Evolutionary conservation across 176 grass and related monocot genomes (phyloP).

Genomic region (Oryza nivara): DNA sequence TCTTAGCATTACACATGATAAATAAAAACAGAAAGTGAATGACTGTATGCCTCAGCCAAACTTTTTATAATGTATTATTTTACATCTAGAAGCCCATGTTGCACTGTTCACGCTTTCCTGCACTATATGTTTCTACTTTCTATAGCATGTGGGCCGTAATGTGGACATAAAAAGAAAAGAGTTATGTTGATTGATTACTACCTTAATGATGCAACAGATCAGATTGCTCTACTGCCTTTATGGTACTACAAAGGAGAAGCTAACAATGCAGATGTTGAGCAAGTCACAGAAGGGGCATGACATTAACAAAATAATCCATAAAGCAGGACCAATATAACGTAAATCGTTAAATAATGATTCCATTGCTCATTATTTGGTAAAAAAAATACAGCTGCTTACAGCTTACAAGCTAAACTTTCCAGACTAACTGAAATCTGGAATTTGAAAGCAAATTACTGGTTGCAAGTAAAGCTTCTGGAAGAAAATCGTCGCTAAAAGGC

Average conservation of each 20-base stretch:
- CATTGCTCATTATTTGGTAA: conserved; percentile 4
- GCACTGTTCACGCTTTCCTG: background rate
- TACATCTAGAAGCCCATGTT: background rate
- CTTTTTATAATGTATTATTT: conserved; percentile 10
- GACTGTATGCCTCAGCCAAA: background rate
- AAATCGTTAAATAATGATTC: background rate
- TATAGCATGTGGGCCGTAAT: conserved; percentile 2
- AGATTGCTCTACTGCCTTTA: background rate
- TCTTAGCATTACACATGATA: conserved; percentile 19
- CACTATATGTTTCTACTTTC: background rate
- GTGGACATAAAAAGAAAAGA: background rate
- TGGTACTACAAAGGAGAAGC: background rate
- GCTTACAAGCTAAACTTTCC: conserved; percentile 8
- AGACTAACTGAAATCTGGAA: conserved; percentile 7
- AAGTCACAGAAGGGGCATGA: conserved; percentile 6
- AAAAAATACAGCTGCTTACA: background rate
- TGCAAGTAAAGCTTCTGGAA: background rate
- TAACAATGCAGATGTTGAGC: background rate
- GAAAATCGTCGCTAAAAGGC: background rate
- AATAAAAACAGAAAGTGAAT: background rate
- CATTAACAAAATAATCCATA: background rate
- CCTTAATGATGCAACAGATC: background rate
- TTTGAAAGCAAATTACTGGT: conserved; percentile 12
- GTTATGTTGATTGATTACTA: background rate
- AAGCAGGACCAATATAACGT: background rate